Evolutionary conservation across 2,329 filamentous ascomycete genomes (phyloP).

Genomic region (Spiromastix sp.): DNA sequence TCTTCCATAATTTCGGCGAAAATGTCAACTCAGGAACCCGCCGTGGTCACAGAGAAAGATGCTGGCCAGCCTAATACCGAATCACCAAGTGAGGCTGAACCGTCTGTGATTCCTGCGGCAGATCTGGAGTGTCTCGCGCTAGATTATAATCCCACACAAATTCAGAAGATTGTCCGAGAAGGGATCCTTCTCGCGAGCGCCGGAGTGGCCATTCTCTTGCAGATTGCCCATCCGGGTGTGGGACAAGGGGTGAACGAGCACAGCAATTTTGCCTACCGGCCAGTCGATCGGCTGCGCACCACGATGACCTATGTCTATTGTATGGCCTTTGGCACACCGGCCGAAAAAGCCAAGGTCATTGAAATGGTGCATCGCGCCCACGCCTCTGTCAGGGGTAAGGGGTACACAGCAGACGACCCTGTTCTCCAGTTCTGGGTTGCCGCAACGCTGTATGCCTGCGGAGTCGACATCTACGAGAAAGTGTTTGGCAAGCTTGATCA

Average conservation of each 20-base stretch:
- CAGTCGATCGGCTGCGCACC: constrained; percentile 26
- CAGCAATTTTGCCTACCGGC: constrained; percentile 29
- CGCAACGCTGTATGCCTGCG: constrained; percentile 29
- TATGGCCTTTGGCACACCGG: constrained; percentile 19
- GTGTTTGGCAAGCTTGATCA: constrained; percentile 24
- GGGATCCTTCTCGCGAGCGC: constrained; percentile 27
- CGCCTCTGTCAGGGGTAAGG: constrained; percentile 20
- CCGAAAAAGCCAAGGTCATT: constrained; percentile 26
- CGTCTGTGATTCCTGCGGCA: no score
- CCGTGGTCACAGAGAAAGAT: no score
- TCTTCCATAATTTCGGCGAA: no score
- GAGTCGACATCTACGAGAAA: constrained; percentile 26
- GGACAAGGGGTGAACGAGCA: constrained; percentile 28
- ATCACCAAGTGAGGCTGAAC: no score
- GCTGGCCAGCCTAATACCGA: no score
- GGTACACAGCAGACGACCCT: constrained; percentile 28
- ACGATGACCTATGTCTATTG: constrained; percentile 33
- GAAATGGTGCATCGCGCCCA: constrained; percentile 28
- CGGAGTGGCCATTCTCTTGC: constrained; percentile 29
- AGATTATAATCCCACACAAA: constrained; percentile 18
- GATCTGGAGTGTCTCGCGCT: constrained; percentile 2
- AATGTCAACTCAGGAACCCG: no score
- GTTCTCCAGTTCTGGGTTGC: constrained; percentile 32
- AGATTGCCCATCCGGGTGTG: constrained; percentile 31
- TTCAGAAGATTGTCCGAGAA: constrained; percentile 25